phyloP scores from a whole-genome alignment of 345 rosid genomes.

The Heritiera fomes region DNA sequence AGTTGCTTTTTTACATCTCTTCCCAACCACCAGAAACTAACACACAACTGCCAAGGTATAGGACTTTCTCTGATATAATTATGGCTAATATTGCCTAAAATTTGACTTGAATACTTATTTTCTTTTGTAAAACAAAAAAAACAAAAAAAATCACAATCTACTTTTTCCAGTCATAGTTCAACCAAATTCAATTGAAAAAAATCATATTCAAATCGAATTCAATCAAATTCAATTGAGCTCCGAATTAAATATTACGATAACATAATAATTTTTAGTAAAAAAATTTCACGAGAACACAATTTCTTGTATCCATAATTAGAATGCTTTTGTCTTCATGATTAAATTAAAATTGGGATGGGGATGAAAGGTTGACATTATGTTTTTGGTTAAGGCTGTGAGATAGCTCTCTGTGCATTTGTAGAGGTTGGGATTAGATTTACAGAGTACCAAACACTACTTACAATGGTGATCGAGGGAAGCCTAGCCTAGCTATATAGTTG shows the following conservation, averaged over 20 bases:
- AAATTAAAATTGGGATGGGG: background rate
- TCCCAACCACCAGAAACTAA: constrained; percentile 29
- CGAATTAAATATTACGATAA: background rate
- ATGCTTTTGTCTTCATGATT: background rate
- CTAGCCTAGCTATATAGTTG: background rate
- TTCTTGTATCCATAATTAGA: background rate
- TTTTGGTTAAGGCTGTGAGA: background rate
- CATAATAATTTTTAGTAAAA: background rate
- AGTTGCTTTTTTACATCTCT: constrained; percentile 3
- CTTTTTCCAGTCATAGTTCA: background rate
- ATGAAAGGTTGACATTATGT: background rate
- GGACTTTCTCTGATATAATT: constrained; percentile 8
- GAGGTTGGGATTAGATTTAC: background rate
- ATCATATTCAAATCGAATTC: background rate
- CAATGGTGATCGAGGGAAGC: background rate
- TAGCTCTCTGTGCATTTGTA: background rate
- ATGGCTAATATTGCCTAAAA: background rate
- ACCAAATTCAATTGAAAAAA: background rate
- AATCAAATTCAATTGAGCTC: background rate
- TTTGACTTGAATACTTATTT: background rate
- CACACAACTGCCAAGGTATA: constrained; percentile 23
- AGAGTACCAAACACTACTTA: background rate
- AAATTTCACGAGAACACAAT: background rate
- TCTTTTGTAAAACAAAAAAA: too few species aligned
- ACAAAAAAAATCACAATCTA: background rate